Evolutionary conservation across 1,139 yeast species (phyloP).

Genomic region (Pichia sp.): DNA sequence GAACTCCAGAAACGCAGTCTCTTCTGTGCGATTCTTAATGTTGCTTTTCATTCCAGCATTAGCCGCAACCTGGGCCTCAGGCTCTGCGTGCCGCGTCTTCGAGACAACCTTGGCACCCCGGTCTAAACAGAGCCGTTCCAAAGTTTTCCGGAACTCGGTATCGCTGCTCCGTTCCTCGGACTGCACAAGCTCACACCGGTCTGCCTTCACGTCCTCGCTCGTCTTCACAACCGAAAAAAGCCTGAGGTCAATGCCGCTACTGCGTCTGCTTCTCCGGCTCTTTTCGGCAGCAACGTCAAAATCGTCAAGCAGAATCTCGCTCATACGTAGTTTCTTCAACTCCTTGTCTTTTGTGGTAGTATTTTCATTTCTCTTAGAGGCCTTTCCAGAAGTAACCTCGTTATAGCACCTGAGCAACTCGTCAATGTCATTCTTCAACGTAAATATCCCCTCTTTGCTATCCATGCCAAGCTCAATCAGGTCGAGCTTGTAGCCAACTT

Average conservation of each 20-base stretch:
- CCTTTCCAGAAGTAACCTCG: constrained; percentile 8
- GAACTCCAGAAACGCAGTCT: constrained; percentile 16
- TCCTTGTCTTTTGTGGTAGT: neutral
- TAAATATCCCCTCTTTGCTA: constrained; percentile 15
- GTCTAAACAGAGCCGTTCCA: neutral
- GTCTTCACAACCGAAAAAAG: constrained; percentile 25
- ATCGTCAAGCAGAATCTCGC: constrained; percentile 11
- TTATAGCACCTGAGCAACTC: constrained; percentile 8
- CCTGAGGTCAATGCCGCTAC: constrained; percentile 28
- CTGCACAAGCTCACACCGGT: neutral
- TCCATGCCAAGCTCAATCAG: constrained; percentile 22
- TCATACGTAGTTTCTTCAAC: constrained; percentile 12
- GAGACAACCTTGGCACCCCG: neutral
- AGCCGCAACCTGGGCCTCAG: too few species aligned
- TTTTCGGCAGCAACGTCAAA: constrained; percentile 12
- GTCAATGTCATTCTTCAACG: constrained; percentile 20
- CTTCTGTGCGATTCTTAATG: constrained; percentile 9
- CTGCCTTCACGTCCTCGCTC: neutral
- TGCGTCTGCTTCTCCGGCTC: constrained; percentile 19
- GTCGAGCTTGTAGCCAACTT: constrained; percentile 20
- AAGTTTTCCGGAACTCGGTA: neutral
- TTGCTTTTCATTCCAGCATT: too few species aligned
- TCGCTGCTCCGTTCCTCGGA: neutral
- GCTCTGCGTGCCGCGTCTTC: too few species aligned
- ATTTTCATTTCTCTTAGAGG: neutral